Evolutionary conservation across 306 rosid genomes (phyloP).

Genomic region (Cucumis cinereus): DNA sequence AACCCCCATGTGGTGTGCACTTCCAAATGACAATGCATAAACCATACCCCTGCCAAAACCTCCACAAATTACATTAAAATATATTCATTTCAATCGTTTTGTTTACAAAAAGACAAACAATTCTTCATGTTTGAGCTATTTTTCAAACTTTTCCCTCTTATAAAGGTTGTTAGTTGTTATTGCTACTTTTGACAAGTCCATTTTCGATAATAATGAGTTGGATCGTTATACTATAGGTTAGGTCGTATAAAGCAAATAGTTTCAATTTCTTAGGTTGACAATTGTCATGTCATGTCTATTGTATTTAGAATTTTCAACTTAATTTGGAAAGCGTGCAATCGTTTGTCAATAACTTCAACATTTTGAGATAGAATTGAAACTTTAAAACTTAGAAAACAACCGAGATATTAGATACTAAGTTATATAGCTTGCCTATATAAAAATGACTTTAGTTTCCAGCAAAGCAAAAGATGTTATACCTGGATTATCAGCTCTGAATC

Average conservation of each 20-base stretch:
- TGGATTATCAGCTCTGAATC: slow-evolving; percentile 85
- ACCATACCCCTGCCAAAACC: slow-evolving; percentile 50
- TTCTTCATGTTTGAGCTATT: background rate
- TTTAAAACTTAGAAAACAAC: background rate
- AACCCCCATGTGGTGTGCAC: slow-evolving; percentile 85
- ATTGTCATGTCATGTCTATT: too few relatives aligned
- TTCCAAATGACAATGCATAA: slow-evolving; percentile 79
- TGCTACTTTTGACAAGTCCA: background rate
- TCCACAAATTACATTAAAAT: background rate
- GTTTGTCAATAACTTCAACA: background rate
- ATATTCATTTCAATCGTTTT: background rate
- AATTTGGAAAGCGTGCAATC: background rate
- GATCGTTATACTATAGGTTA: background rate
- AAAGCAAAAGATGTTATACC: slow-evolving; percentile 28
- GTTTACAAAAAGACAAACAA: background rate
- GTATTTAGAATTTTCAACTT: background rate
- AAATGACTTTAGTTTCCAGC: background rate
- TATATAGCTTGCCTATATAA: background rate
- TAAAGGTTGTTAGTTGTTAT: background rate
- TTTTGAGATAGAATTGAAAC: background rate
- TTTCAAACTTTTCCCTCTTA: background rate
- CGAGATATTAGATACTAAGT: background rate
- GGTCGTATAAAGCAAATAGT: background rate
- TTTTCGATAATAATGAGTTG: too few relatives aligned
- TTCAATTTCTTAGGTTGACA: background rate